Conservation (phyloP, 306 rosid genomes). For the Prunus salicina region DNA sequence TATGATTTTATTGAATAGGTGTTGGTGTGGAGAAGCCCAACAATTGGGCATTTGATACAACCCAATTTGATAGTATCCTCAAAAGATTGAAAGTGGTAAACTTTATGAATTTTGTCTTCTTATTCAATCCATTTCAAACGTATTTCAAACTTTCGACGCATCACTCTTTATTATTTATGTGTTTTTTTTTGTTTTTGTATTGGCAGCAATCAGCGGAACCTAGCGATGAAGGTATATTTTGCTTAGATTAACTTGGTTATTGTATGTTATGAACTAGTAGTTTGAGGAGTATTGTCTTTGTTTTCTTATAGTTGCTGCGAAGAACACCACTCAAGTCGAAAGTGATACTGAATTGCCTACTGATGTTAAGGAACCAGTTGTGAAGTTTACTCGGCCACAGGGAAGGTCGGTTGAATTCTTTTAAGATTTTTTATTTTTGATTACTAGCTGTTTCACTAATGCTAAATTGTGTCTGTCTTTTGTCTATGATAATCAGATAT, state of each 20-base stretch:
- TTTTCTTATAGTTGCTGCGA: slow-evolving; percentile 29
- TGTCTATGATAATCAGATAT: slow-evolving; percentile 47
- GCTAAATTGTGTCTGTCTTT: background rate
- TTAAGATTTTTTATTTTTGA: background rate
- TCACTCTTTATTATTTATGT: background rate
- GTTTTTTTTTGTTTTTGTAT: background rate
- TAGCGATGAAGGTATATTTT: slow-evolving; percentile 45
- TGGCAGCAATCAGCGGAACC: slow-evolving; percentile 67
- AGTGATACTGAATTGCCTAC: slow-evolving; percentile 31
- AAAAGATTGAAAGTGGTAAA: slow-evolving; percentile 93
- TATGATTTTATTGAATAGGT: slow-evolving; percentile 35
- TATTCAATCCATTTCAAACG: background rate
- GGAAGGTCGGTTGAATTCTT: slow-evolving; percentile 63
- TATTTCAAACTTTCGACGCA: background rate
- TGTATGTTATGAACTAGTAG: background rate
- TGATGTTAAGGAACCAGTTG: slow-evolving; percentile 33
- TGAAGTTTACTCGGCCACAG: slow-evolving; percentile 76
- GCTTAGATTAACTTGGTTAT: background rate
- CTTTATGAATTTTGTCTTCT: slow-evolving; percentile 1
- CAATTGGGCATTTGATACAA: slow-evolving; percentile 89
- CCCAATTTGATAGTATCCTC: slow-evolving; percentile 84
- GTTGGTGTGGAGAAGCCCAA: slow-evolving; percentile 89
- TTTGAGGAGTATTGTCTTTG: slow-evolving; percentile 9
- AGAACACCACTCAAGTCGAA: slow-evolving; percentile 31
- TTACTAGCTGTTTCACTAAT: background rate